Conservation (phyloP, 768 basidiomycete species). For the Kwoniella bestiolae region DNA sequence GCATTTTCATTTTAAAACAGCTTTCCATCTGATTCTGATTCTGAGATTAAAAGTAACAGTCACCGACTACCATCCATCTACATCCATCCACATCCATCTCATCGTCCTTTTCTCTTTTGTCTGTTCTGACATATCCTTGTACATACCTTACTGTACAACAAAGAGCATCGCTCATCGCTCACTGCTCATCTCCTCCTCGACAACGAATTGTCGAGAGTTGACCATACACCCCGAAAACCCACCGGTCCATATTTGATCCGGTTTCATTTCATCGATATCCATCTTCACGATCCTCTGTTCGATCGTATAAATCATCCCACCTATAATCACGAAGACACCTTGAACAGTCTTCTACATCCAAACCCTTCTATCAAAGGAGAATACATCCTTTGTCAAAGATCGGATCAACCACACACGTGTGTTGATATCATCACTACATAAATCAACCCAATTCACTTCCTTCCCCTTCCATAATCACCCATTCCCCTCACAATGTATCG, state of each 20-base stretch:
- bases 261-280: background rate
- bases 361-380: background rate
- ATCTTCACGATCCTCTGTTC: slow-evolving; percentile 11
- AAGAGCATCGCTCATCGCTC: background rate
- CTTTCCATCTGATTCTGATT: background rate
- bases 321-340: background rate
- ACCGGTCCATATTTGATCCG: slow-evolving; percentile 2
- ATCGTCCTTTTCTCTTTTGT: background rate
- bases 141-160: slow-evolving; percentile 7
- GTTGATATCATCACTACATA: background rate
- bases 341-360: too few species aligned
- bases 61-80: background rate
- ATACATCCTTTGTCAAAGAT: slow-evolving; percentile 1
- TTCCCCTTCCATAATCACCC: background rate
- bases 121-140: background rate
- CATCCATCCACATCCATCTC: background rate
- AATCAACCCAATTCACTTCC: background rate
- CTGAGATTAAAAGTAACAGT: background rate
- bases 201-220: background rate
- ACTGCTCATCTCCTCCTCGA: background rate
- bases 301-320: background rate
- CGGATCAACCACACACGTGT: background rate
- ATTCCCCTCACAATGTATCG: slow-evolving; percentile 19
- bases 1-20: slow-evolving; percentile 2
- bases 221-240: background rate